phyloP scores from a whole-genome alignment of 495 filamentous ascomycete genomes.

The Podospora bellae-mahoneyi region DNA sequence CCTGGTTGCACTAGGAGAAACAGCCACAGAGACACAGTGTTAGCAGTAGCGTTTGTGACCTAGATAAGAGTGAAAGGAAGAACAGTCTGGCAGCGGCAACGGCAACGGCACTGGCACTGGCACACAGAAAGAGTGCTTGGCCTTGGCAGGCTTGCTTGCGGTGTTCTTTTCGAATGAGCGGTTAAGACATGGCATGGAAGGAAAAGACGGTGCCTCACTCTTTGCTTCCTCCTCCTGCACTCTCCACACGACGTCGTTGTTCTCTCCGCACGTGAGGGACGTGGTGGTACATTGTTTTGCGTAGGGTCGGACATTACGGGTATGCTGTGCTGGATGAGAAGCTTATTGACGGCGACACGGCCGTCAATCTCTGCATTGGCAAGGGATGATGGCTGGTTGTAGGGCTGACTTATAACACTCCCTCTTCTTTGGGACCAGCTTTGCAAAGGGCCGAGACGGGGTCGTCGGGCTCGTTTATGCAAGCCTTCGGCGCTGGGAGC shows the following conservation, averaged over 20 bases:
- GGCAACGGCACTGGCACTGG: background rate
- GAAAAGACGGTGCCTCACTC: conserved; percentile 24
- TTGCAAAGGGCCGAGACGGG: conserved; percentile 13
- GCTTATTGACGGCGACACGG: conserved; percentile 5
- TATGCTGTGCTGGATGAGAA: conserved; percentile 16
- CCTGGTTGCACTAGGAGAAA: conserved; percentile 37
- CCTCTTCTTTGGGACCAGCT: conserved; percentile 15
- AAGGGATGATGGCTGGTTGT: conserved; percentile 17
- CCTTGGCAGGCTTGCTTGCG: conserved; percentile 2
- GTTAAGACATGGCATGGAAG: background rate
- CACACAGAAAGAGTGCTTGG: conserved; percentile 4
- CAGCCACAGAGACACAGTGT: conserved; percentile 4
- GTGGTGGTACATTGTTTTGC: conserved; percentile 24
- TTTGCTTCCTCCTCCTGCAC: conserved; percentile 41
- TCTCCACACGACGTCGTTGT: conserved; percentile 40
- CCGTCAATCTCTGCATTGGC: conserved; percentile 11
- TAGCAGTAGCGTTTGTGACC: conserved; percentile 7
- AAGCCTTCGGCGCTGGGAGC: conserved; percentile 29
- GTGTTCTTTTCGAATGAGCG: background rate
- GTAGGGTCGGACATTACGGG: conserved; percentile 34
- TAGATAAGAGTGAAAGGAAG: background rate
- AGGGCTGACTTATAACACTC: conserved; percentile 38
- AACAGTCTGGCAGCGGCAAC: background rate
- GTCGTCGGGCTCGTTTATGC: conserved; percentile 26
- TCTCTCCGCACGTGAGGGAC: conserved; percentile 34